Conservation (phyloP, 305 asterid species). For the Caryopteris hybrid region DNA sequence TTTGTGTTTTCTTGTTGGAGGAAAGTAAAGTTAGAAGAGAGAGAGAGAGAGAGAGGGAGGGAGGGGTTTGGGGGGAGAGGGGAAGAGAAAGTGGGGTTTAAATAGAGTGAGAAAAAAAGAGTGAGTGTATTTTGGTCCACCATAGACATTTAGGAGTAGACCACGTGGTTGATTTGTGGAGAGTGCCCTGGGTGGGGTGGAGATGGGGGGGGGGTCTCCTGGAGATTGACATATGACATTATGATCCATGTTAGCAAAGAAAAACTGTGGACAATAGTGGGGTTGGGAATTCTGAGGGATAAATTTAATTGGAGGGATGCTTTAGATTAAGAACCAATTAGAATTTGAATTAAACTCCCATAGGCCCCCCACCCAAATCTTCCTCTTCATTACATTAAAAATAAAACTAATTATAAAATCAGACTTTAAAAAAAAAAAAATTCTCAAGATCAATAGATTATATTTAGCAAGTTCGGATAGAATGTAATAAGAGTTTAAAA, state of each 20-base stretch:
- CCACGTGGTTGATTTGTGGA: slow-evolving; percentile 60
- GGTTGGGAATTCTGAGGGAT: slow-evolving; percentile 4
- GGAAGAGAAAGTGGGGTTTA: slow-evolving; percentile 22
- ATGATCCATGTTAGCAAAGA: not conserved
- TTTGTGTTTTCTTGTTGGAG: not conserved
- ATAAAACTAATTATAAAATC: too few species aligned
- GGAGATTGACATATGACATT: slow-evolving; percentile 21
- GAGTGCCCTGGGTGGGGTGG: slow-evolving; percentile 12
- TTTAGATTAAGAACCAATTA: slow-evolving; percentile 25
- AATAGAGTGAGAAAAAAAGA: slow-evolving; percentile 26
- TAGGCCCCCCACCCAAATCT: not conserved
- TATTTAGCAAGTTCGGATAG: too few species aligned
- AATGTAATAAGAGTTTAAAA: too few species aligned
- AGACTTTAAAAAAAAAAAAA: too few species aligned
- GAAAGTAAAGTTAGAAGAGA: not conserved
- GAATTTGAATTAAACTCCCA: not conserved
- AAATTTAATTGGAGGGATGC: slow-evolving; percentile 20
- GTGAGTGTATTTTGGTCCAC: slow-evolving; percentile 21
- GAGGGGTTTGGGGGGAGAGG: slow-evolving; percentile 16
- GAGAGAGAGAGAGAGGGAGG: slow-evolving; percentile 13
- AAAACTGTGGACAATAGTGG: not conserved
- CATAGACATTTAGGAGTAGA: slow-evolving; percentile 28
- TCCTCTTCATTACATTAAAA: too few species aligned
- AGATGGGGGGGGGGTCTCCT: too few species aligned
- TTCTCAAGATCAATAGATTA: too few species aligned